Conservation (phyloP, 345 rosid species). For the Melaleuca alternifolia region DNA sequence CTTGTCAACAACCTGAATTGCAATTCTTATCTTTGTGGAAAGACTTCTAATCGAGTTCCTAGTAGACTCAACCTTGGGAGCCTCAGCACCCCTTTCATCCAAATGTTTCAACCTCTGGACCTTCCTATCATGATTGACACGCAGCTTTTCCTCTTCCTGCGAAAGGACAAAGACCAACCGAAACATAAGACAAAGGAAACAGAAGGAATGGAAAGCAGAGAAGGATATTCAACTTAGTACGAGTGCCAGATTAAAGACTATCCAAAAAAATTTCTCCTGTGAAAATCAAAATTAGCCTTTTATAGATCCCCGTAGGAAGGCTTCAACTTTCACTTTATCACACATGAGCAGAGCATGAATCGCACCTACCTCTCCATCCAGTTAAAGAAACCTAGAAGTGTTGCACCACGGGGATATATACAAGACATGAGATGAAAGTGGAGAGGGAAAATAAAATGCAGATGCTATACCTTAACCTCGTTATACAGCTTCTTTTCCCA, state of each 20-base stretch:
- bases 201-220: neutral
- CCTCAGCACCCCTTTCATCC: slow-evolving; percentile 79
- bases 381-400: neutral
- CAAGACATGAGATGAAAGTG: neutral
- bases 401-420: neutral
- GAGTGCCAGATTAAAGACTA: neutral
- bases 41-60: slow-evolving; percentile 41
- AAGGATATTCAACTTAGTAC: neutral
- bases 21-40: slow-evolving; percentile 76
- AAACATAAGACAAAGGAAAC: neutral
- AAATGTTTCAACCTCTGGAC: slow-evolving; percentile 59
- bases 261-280: neutral
- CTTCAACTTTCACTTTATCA: neutral
- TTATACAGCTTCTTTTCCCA: slow-evolving; percentile 94
- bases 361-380: neutral
- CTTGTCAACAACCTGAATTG: slow-evolving; percentile 86
- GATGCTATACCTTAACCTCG: slow-evolving; percentile 74
- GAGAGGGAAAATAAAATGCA: neutral
- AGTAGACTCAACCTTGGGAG: slow-evolving; percentile 49
- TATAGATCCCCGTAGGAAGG: neutral
- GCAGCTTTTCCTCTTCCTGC: slow-evolving; percentile 89
- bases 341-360: neutral
- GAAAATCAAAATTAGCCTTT: neutral
- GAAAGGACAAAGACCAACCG: slow-evolving; percentile 1
- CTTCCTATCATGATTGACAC: slow-evolving; percentile 67